phyloP scores from a whole-genome alignment of 768 basidiomycete species.

The Leccinum longicurvipes region DNA sequence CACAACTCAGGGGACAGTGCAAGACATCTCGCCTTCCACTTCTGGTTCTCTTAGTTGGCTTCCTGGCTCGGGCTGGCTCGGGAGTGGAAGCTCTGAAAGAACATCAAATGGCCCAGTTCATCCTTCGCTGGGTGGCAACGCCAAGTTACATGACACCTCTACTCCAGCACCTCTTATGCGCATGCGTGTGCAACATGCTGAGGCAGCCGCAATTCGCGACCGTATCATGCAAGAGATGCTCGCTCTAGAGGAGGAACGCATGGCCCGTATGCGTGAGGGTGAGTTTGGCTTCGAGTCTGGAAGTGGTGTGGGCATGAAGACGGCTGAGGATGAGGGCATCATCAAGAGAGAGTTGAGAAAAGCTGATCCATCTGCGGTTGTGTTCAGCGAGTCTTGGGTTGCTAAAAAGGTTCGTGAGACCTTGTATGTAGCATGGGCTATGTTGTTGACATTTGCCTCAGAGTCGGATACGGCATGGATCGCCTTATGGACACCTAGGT shows the following conservation, averaged over 20 bases:
- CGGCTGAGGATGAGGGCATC: slow-evolving; percentile 88
- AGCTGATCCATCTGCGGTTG: slow-evolving; percentile 91
- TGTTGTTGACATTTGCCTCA: slow-evolving; percentile 3
- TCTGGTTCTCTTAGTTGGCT: slow-evolving; percentile 46
- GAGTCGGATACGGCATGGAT: slow-evolving; percentile 88
- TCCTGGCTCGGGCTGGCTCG: slow-evolving; percentile 54
- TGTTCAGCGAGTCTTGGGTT: slow-evolving; percentile 94
- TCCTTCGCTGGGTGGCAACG: slow-evolving; percentile 28
- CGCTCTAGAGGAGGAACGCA: slow-evolving; percentile 91
- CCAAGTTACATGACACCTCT: slow-evolving; percentile 24
- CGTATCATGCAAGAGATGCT: slow-evolving; percentile 99
- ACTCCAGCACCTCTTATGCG: slow-evolving; percentile 40
- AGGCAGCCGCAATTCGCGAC: slow-evolving; percentile 88
- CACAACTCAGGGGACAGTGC: slow-evolving; percentile 1
- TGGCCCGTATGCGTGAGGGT: slow-evolving; percentile 85
- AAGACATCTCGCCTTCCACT: slow-evolving; percentile 13
- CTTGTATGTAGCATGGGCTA: not conserved
- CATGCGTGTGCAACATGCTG: slow-evolving; percentile 73
- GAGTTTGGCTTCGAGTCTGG: slow-evolving; percentile 57
- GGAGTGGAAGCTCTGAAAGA: slow-evolving; percentile 17
- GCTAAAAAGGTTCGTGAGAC: slow-evolving; percentile 71
- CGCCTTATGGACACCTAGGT: slow-evolving; percentile 96
- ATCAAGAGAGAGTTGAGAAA: slow-evolving; percentile 92
- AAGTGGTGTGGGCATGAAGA: slow-evolving; percentile 48
- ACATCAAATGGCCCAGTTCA: slow-evolving; percentile 28